Percentiles rank a stretch among this genome's conserved stretches.
Evolutionary conservation across 2,329 filamentous ascomycete genomes (phyloP).

Genomic region (Alternaria viburni): DNA sequence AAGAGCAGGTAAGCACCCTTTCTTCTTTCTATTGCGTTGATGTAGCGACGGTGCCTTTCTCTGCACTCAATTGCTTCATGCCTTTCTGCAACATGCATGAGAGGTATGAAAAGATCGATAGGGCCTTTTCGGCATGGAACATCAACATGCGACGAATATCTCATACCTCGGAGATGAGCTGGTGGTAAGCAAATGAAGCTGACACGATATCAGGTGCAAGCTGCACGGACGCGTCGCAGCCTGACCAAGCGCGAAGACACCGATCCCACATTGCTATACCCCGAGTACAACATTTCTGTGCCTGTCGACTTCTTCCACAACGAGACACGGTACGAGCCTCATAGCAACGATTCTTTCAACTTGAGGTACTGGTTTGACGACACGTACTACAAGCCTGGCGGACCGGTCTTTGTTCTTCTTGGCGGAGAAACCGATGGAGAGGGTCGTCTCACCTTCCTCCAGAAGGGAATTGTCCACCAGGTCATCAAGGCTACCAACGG

Average conservation of each 20-base stretch:
- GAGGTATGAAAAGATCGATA: background rate
- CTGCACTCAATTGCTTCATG: background rate
- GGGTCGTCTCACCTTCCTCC: constrained; percentile 71
- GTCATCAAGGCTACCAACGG: constrained; percentile 71
- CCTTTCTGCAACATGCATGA: background rate
- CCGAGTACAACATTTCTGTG: constrained; percentile 60
- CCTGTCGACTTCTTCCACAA: constrained; percentile 85
- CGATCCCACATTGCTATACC: constrained; percentile 51
- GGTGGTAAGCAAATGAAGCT: background rate
- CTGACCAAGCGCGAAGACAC: constrained; percentile 37
- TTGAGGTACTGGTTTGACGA: constrained; percentile 86
- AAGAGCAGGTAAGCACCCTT: constrained; percentile 27
- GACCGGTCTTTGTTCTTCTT: constrained; percentile 79
- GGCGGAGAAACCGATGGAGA: constrained; percentile 71
- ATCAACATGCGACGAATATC: background rate
- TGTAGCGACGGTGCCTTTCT: background rate
- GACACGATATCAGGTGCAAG: constrained; percentile 19
- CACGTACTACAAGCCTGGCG: constrained; percentile 74
- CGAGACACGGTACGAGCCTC: constrained; percentile 77
- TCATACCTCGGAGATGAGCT: background rate
- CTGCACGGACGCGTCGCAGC: constrained; percentile 22
- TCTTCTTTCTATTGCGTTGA: background rate
- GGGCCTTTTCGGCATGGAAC: background rate
- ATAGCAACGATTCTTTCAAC: constrained; percentile 70
- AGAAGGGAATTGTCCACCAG: constrained; percentile 78